phyloP scores from a whole-genome alignment of 768 basidiomycete genomes.

The Lactarius akahatsu region DNA sequence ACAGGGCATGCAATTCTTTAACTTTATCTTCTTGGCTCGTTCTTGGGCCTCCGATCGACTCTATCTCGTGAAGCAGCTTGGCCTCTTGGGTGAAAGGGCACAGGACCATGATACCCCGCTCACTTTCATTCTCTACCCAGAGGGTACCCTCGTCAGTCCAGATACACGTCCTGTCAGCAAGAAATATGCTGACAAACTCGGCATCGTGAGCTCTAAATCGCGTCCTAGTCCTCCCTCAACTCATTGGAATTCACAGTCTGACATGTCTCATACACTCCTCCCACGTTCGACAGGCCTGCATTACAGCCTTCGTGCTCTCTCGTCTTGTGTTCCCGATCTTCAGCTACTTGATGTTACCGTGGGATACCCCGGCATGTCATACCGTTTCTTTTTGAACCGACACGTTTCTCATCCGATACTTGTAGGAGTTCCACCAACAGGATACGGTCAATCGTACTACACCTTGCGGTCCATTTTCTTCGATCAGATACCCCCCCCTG shows the following conservation, averaged over 20 bases:
- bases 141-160: constrained; percentile 90
- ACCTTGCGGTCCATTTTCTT: constrained; percentile 88
- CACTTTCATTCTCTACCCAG: constrained; percentile 87
- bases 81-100: constrained; percentile 66
- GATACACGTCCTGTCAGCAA: constrained; percentile 83
- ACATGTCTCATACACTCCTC: constrained; percentile 77
- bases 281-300: constrained; percentile 92
- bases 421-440: constrained; percentile 70
- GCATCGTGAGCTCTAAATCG: constrained; percentile 61
- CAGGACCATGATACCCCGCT: constrained; percentile 68
- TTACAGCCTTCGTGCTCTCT: constrained; percentile 77
- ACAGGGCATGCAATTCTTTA: constrained; percentile 90
- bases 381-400: background rate
- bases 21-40: constrained; percentile 90
- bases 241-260: constrained; percentile 48
- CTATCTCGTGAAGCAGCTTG: constrained; percentile 63
- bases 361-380: constrained; percentile 74
- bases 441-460: constrained; percentile 87
- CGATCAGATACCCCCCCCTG: constrained; percentile 75
- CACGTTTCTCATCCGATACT: constrained; percentile 11
- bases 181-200: constrained; percentile 85
- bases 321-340: constrained; percentile 72
- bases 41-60: constrained; percentile 85
- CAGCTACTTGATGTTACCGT: constrained; percentile 89
- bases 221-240: background rate